These are phyloP conservation scores for Marchantia paleacea DNA, from an alignment of 225 moss, liverwort and hornwort genomes.

Conservation along the genomic window DNA sequence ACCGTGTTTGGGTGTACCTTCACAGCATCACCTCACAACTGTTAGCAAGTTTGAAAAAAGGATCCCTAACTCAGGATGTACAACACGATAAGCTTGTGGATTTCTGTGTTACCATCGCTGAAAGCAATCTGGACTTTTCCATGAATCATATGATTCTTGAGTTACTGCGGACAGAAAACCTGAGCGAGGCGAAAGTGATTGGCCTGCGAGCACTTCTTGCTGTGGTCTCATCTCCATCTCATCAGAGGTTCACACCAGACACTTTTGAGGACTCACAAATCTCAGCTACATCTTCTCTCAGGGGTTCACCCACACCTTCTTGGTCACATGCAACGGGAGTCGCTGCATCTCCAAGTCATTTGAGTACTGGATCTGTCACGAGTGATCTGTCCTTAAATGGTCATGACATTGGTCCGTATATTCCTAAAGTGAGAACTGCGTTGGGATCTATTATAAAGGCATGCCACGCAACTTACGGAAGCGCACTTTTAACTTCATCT, in stretches of 20 bases:
- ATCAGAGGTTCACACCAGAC: constrained; percentile 79
- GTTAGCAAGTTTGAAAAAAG: constrained; percentile 89
- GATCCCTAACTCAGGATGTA: constrained; percentile 87
- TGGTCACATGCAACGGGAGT: constrained; percentile 73
- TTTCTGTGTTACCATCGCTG: constrained; percentile 96
- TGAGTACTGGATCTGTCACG: constrained; percentile 59
- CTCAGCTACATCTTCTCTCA: constrained; percentile 74
- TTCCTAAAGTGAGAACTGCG: constrained; percentile 90
- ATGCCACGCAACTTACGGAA: constrained; percentile 83
- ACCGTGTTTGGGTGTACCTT: constrained; percentile 93
- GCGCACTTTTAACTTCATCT: constrained; percentile 66
- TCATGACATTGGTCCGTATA: constrained; percentile 90
- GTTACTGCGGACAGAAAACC: constrained; percentile 80
- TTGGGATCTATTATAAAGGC: constrained; percentile 97
- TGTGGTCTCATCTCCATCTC: constrained; percentile 90
- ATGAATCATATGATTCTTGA: constrained; percentile 99
- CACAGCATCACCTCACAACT: constrained; percentile 87
- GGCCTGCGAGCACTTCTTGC: constrained; percentile 95
- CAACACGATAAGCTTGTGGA: constrained; percentile 99
- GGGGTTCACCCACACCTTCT: constrained; percentile 78
- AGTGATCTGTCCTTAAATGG: constrained; percentile 66
- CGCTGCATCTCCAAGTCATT: constrained; percentile 63
- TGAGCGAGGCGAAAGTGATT: constrained; percentile 97
- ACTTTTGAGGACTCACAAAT: constrained; percentile 79
- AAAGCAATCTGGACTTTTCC: constrained; percentile 90